A percentile compares a stretch with the other conserved stretches of the same genome.
These are phyloP conservation scores for Leptographium radiaticola DNA, from an alignment of 2,329 filamentous ascomycete genomes.

Conservation along the genomic window DNA sequence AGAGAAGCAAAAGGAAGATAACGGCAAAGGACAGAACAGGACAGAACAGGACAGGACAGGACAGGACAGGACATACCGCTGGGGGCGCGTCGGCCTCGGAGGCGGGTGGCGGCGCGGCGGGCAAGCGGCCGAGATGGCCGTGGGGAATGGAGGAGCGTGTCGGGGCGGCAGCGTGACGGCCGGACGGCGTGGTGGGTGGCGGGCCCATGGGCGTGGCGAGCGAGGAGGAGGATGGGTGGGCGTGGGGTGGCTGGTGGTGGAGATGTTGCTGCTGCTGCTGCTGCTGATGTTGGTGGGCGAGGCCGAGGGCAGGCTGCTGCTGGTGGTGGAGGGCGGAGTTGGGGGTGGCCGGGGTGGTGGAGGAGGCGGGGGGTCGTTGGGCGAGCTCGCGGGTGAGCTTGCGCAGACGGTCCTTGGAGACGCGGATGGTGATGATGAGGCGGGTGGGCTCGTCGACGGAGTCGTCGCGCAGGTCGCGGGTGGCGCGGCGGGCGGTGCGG, in stretches of 20 bases:
- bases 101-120: slow-evolving; percentile 50
- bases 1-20: not conserved
- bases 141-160: slow-evolving; percentile 18
- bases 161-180: slow-evolving; percentile 12
- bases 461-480: slow-evolving; percentile 52
- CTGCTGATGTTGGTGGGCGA: not conserved
- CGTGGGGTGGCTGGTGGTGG: not conserved
- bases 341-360: not conserved
- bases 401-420: slow-evolving; percentile 58
- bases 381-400: slow-evolving; percentile 40
- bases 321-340: not conserved
- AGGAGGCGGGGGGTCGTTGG: not conserved
- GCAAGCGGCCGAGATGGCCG: slow-evolving; percentile 51
- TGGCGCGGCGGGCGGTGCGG: slow-evolving; percentile 48
- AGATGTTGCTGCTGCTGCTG: not conserved
- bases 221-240: slow-evolving; percentile 21
- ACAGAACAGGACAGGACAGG: not conserved
- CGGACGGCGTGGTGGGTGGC: slow-evolving; percentile 31
- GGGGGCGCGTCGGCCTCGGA: slow-evolving; percentile 40
- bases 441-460: slow-evolving; percentile 30
- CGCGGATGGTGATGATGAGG: slow-evolving; percentile 61
- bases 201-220: slow-evolving; percentile 39
- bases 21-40: not conserved
- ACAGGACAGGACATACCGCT: slow-evolving; percentile 38
- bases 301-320: not conserved